Evolutionary conservation across 1,284 basidiomycete genomes (phyloP), one percentile per base, ranked within the genome.

Genomic region (Ganoderma leucocontextum): DNA sequence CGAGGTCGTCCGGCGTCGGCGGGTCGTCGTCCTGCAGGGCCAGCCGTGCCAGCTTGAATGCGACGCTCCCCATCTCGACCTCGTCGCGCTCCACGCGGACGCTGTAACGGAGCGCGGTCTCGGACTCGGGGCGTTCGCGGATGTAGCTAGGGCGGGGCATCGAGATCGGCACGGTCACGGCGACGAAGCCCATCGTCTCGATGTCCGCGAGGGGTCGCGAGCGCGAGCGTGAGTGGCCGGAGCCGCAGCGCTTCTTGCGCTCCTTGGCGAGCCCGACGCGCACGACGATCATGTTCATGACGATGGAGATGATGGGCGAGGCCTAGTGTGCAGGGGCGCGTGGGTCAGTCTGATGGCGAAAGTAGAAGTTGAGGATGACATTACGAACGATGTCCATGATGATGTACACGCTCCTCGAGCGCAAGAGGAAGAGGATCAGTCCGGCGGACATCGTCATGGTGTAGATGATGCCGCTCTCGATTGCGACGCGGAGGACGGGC

Each of bases 401-500:
- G 22, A 80, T 72, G 65, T 75, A 79, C 22, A 78, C 75, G 6
- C 75, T 76, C 38, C 75, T 73, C 13, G 72, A 74, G 15, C 74
- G 67, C 22, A 65, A 57, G 53, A 77, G 71, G 63, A 79, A 80
- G 47, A 75, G 75, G 15, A 80, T 57, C 3, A 81, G 73, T 3
- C 75, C 74, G 19, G 75, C 71, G 61, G 77, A 71, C 59, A 80
- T 75, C 0, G 79, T 74, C 38, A 75, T 68, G 12, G 79, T 78
- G 69, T 80, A 80, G 17, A 81, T 66, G 1, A 73, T 66, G 0
- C 76, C 80, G 12, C 78, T 75, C 72, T 81, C 80, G 44, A 81
- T 67, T 33, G 79, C 68, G 39, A 78, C 76, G 39, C 74, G 72
- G 6, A 80, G 59, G 9, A 80, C 66, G 7, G 76, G 76, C 19